Evolutionary conservation across 2,329 filamentous ascomycete genomes (phyloP).

Genomic region (Trichophyton benhamiae): DNA sequence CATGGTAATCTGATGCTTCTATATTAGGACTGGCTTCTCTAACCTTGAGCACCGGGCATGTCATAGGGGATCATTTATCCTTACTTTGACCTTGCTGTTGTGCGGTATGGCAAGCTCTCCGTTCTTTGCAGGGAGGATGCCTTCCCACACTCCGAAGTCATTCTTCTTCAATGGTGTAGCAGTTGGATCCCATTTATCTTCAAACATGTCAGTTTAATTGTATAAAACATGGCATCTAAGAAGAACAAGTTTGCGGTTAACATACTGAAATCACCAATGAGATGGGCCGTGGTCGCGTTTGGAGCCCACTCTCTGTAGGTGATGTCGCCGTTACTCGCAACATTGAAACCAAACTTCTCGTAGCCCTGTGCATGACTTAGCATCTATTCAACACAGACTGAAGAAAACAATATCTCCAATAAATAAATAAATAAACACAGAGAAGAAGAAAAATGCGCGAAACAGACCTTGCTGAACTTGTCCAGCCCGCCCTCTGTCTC

Average conservation of each 20-base stretch:
- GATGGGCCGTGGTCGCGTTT: conserved; percentile 68
- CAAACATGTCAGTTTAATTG: background rate
- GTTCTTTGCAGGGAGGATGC: conserved; percentile 59
- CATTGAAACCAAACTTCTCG: conserved; percentile 76
- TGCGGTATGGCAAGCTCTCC: conserved; percentile 73
- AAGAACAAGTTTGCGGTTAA: conserved; percentile 4
- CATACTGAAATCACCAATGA: conserved; percentile 91
- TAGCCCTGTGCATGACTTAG: conserved; percentile 48
- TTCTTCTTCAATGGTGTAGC: conserved; percentile 82
- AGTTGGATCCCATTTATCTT: conserved; percentile 74
- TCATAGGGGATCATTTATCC: conserved; percentile 12
- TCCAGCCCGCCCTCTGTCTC: conserved; percentile 78
- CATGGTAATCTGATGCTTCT: conserved; percentile 61
- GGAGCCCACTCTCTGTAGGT: conserved; percentile 94
- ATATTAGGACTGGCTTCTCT: background rate
- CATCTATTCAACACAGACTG: background rate
- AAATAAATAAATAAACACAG: too few species aligned
- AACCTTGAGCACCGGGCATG: background rate
- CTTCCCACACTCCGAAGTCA: conserved; percentile 74
- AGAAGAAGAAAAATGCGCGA: background rate
- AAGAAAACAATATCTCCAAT: too few species aligned
- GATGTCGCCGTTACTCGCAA: conserved; percentile 70
- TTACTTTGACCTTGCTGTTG: conserved; percentile 93
- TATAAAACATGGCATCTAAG: background rate
- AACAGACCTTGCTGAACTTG: conserved; percentile 68